Evolutionary conservation across 2,329 filamentous ascomycete genomes (phyloP), one percentile per base, ranked within the genome.

Genomic region (Gaeumannomyces sp.): DNA sequence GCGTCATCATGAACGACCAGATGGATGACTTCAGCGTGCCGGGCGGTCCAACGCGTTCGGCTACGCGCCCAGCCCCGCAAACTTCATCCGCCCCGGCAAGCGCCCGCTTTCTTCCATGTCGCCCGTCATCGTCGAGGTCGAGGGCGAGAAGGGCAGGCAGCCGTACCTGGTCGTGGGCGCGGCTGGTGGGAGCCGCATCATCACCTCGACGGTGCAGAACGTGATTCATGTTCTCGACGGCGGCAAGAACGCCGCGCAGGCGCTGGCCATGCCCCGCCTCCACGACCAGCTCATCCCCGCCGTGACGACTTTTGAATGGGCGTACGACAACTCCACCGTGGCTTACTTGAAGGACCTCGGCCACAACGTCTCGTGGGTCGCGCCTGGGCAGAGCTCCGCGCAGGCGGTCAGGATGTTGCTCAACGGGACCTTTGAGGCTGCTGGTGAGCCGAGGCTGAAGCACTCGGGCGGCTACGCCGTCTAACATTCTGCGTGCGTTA

Each of bases 271-370:
- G 70, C 90, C 90, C 0, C 80, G 93, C 11, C 77, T 96, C 28
- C 93, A 96, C 72, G 91, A 96, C 72, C 93, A 96, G 76, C 79
- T 96, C 13, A 80, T 92, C 64, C 93, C 92, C 0, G 89, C 92
- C 70, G 76, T 77, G 61, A 83, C 88, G 1, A 78, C 78, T 0
- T 88, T 95, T 64, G 92, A 96, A 76, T 85, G 85, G 38, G 75
- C 75, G 0, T 96, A 90, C 69, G 82, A 91, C 69, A 88, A 89
- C 67, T 72, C 70, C 1, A 90, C 87, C 0, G 85, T 86, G 6
- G 83, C 80, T 2, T 89, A 83, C 67, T 82, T 97, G 83, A 75
- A 77, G 63, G 76, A 76, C 1, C 79, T 83, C 62, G 90, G 90
- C 0, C 91, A 95, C 72, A 89, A 91, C 71, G 83, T 95, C 2